These are phyloP conservation scores for Umbelopsis sp. DNA, from an alignment of 192 early-diverging fungal species.

Conservation along the genomic window DNA sequence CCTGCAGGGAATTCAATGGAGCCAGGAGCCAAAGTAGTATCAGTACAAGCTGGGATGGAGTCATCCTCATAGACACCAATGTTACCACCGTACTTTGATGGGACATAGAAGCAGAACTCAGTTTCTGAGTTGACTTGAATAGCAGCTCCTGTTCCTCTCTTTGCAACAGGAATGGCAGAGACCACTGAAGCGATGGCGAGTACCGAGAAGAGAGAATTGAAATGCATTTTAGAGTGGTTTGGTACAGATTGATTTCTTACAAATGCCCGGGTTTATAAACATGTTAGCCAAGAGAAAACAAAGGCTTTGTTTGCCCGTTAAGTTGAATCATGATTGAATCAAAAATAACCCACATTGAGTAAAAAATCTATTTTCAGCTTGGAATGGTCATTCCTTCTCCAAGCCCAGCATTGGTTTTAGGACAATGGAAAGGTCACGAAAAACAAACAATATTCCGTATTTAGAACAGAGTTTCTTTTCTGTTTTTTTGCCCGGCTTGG, in stretches of 20 bases:
- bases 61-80: slow-evolving; percentile 41
- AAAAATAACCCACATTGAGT: neutral
- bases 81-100: slow-evolving; percentile 37
- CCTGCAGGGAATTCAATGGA: slow-evolving; percentile 35
- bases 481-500: neutral
- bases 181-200: neutral
- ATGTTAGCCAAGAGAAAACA: neutral
- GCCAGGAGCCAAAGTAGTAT: slow-evolving; percentile 27
- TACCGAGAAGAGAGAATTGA: neutral
- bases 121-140: neutral
- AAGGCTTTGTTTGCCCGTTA: too few relatives aligned
- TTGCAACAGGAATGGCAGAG: neutral
- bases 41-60: slow-evolving; percentile 51
- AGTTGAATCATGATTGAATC: too few relatives aligned
- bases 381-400: neutral
- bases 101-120: slow-evolving; percentile 35
- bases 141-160: neutral
- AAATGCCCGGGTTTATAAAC: neutral
- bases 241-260: neutral
- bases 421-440: too few relatives aligned
- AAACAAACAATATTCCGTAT: neutral
- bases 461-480: neutral
- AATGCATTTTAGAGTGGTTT: neutral
- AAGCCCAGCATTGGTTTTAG: too few relatives aligned
- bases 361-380: neutral